Evolutionary conservation across 1,284 basidiomycete genomes (phyloP), one percentile per base, ranked within the genome.

Genomic region (Sporisorium iseilematis-ciliati): DNA sequence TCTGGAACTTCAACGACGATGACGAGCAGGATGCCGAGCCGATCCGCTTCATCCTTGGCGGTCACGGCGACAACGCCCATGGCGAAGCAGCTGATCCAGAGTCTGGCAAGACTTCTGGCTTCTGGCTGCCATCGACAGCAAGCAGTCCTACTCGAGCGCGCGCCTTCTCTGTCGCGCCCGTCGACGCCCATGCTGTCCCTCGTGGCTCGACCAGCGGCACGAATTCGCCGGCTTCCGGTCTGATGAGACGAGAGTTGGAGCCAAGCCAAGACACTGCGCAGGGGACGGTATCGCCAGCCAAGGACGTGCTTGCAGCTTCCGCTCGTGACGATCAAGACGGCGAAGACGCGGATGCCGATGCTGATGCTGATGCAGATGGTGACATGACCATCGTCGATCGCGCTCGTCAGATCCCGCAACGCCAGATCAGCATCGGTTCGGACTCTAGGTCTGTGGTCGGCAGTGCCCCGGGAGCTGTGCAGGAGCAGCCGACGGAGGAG

Each of bases 1-100:
- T 99, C 86, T 99, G 97, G 97, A 97, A 97, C 82, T 98, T 98
- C 83, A 93, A 95, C 83, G 94, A 96, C 67, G 93, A 95, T 35
- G 92, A 94, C 58, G 87, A 86, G 43, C 73, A 78, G 52, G 87
- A 88, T 65, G 74, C 68, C 7, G 91, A 82, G 57, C 77, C 80
- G 11, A 75, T 81, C 38, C 63, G 69, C 48, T 82, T 82, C 72
- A 72, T 75, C 26, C 64, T 80, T 8, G 68, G 78, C 35, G 70
- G 56, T 11, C 65, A 68, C 5, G 41, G 59, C 18, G 67, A 54
- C 42, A 68, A 75, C 0, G 55, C 42, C 21, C 25, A 31, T 21
- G 64, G 48, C 18, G 71, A 73, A 5, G 42, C 65, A 18, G 54
- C 20, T 25, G 71, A 69, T 1, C 53, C 50, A 16, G 59, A 65